Conservation (phyloP, 176 grass and related monocot species). For the Oryza meridionalis region DNA sequence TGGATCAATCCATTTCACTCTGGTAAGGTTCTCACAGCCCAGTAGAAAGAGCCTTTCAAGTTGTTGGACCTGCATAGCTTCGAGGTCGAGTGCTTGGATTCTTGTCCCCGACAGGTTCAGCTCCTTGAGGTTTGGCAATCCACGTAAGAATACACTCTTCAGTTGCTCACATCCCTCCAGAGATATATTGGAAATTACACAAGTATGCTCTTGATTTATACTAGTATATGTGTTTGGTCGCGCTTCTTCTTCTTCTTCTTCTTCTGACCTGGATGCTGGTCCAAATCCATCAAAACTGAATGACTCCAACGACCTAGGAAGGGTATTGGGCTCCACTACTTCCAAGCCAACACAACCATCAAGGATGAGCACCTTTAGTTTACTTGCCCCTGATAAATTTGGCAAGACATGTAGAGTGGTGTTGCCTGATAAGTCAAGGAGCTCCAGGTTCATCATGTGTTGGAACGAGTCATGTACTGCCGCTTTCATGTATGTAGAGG, state of each 20-base stretch:
- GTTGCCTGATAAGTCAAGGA: slow-evolving; percentile 4
- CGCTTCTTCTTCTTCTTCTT: too few species aligned
- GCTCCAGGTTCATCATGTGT: background rate
- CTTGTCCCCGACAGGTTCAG: background rate
- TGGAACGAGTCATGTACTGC: background rate
- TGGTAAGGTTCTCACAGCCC: background rate
- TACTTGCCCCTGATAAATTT: background rate
- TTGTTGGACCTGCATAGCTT: background rate
- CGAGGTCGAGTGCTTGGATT: background rate
- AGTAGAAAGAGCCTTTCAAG: background rate
- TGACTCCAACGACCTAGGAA: background rate
- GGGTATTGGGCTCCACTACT: background rate
- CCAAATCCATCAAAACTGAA: slow-evolving; percentile 18
- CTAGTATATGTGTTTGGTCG: background rate
- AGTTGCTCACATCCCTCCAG: background rate
- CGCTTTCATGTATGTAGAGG: background rate
- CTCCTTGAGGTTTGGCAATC: slow-evolving; percentile 1
- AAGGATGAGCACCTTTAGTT: slow-evolving; percentile 4
- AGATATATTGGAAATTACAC: background rate
- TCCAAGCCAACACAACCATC: background rate
- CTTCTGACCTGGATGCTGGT: background rate
- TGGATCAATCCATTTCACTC: background rate
- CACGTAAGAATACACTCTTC: background rate
- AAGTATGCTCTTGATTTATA: background rate
- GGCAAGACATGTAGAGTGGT: background rate